Evolutionary conservation across 1,284 basidiomycete species (phyloP).

Genomic region (Anthracocystis panici-leucophaei): DNA sequence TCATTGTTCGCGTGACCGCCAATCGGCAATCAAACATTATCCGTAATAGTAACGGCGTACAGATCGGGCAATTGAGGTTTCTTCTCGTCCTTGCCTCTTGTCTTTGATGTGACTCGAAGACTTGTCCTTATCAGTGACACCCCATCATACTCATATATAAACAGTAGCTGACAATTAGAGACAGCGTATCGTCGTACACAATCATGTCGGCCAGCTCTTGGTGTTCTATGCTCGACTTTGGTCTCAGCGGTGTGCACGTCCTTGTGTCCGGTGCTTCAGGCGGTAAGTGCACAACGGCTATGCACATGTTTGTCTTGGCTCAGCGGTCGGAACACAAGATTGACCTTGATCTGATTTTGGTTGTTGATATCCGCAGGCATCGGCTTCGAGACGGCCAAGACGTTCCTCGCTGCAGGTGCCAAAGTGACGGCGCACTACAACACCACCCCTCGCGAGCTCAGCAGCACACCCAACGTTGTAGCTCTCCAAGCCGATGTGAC

Average conservation of each 20-base stretch:
- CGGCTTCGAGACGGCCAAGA: conserved; percentile 47
- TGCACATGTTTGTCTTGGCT: too few species aligned
- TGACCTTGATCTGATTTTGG: background rate
- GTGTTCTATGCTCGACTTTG: conserved; percentile 39
- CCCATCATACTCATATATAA: too few species aligned
- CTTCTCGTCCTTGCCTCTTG: too few species aligned
- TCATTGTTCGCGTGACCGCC: background rate
- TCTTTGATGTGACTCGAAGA: too few species aligned
- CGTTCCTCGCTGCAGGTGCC: conserved; percentile 72
- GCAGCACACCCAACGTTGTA: conserved; percentile 68
- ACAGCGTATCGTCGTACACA: background rate
- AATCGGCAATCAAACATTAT: conserved; percentile 5
- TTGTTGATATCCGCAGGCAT: conserved; percentile 15
- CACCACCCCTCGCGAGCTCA: conserved; percentile 73
- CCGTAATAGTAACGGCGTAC: too few species aligned
- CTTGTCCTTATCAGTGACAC: too few species aligned
- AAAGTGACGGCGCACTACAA: conserved; percentile 81
- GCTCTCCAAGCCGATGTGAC: conserved; percentile 76
- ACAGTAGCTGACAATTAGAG: background rate
- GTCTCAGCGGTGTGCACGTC: conserved; percentile 35
- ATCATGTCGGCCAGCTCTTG: conserved; percentile 2
- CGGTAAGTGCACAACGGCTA: conserved; percentile 19
- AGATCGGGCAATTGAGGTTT: too few species aligned
- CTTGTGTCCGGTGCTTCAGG: conserved; percentile 47
- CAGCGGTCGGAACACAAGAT: background rate